Percentiles rank a stretch among this genome's conserved stretches.
Conservation (phyloP, 139 green algal species). For the Chloropicon primus region DNA sequence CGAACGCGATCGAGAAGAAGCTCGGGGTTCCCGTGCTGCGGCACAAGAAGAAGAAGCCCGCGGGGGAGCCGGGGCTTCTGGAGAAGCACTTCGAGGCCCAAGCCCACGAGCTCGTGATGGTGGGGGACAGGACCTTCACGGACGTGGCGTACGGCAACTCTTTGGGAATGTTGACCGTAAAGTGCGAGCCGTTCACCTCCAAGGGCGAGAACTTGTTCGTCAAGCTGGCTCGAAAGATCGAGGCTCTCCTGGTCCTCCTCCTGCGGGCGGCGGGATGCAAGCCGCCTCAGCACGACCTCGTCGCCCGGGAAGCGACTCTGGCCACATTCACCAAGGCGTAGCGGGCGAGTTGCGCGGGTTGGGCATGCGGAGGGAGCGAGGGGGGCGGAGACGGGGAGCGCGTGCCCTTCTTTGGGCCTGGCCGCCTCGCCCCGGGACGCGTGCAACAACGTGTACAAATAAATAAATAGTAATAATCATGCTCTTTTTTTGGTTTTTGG, state of each 20-base stretch:
- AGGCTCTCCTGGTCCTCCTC: neutral
- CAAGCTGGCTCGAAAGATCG: neutral
- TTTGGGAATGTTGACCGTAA: slow-evolving; percentile 23
- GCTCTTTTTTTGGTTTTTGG: neutral
- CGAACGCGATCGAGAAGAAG: slow-evolving; percentile 47
- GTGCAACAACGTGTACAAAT: neutral
- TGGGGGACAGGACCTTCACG: slow-evolving; percentile 25
- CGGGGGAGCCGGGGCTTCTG: slow-evolving; percentile 11
- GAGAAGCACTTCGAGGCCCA: slow-evolving; percentile 20
- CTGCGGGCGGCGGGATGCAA: neutral
- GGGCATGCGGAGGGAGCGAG: too few species aligned
- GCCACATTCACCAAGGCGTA: too few species aligned
- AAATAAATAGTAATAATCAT: neutral
- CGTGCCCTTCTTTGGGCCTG: too few species aligned
- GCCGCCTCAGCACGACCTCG: neutral
- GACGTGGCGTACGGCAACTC: slow-evolving; percentile 26
- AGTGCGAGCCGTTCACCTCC: slow-evolving; percentile 8
- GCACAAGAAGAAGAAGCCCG: slow-evolving; percentile 26
- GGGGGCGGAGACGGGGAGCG: too few species aligned
- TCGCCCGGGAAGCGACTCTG: neutral
- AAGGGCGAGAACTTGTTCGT: neutral
- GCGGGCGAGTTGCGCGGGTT: too few species aligned
- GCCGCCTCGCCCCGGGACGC: too few species aligned
- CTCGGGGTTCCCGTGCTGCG: slow-evolving; percentile 67
- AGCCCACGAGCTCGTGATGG: slow-evolving; percentile 24